phyloP scores from a whole-genome alignment of 1,139 yeast genomes.

The Suhomyces bolitotheri region DNA sequence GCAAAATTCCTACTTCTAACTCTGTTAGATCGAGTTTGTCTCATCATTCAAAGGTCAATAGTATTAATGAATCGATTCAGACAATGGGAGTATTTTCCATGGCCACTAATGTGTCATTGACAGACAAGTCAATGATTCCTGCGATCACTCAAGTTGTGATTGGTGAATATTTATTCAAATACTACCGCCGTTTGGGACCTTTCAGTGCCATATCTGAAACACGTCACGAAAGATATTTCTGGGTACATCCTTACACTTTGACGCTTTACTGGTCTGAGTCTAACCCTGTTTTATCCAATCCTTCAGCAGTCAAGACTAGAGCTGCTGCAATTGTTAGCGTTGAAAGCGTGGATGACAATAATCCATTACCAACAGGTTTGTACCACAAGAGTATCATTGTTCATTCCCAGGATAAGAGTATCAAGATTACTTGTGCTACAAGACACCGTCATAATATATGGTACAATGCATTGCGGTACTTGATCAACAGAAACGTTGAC shows the following conservation, averaged over 20 bases:
- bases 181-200: slow-evolving; percentile 76
- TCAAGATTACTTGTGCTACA: slow-evolving; percentile 85
- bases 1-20: slow-evolving; percentile 22
- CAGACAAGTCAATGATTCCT: slow-evolving; percentile 76
- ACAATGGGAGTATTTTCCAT: slow-evolving; percentile 50
- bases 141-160: slow-evolving; percentile 90
- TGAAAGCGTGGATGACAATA: slow-evolving; percentile 78
- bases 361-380: slow-evolving; percentile 88
- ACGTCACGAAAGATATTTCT: slow-evolving; percentile 89
- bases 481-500: slow-evolving; percentile 68
- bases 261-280: slow-evolving; percentile 87
- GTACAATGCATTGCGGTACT: slow-evolving; percentile 80
- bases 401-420: slow-evolving; percentile 63
- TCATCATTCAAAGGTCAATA: slow-evolving; percentile 28
- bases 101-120: slow-evolving; percentile 69
- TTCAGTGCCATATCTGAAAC: slow-evolving; percentile 72
- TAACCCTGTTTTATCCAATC: slow-evolving; percentile 76
- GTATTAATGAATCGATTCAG: slow-evolving; percentile 33
- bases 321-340: slow-evolving; percentile 83
- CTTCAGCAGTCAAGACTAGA: slow-evolving; percentile 63
- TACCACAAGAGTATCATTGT: slow-evolving; percentile 83
- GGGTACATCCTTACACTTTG: slow-evolving; percentile 94
- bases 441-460: slow-evolving; percentile 89
- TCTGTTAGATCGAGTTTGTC: slow-evolving; percentile 38
- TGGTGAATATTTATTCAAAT: slow-evolving; percentile 88